Base-by-base conservation (phyloP, 2,329 filamentous ascomycete species). In the Arthrobotrys sinensis region DNA sequence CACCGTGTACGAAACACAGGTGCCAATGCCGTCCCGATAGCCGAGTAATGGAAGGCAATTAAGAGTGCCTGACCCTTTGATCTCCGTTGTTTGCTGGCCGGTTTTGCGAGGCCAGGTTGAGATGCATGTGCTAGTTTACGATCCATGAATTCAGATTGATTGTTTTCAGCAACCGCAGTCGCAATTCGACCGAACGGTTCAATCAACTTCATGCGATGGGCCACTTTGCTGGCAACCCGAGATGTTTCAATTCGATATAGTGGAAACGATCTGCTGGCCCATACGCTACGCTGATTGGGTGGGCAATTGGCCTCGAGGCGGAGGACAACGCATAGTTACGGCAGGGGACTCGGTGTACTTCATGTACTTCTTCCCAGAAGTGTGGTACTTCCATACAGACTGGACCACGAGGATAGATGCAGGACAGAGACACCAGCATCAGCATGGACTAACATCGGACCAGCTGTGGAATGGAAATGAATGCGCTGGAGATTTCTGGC, bases 331-430 rank as follows among this genome's bases (percentile, higher is more conserved):
- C 75, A 78, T 63, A 71, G 50, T 45, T 40, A 57, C 69, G 64
- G 60, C 52, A 46, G 24, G 66, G 38, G 43, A 50, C 28, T 64
- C 24, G 38, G 24, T 53, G 55, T 64, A 72, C 50, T 21, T 50
- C 19, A 12, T 46, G 69, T 73, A 73, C 60, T 34, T 52, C 12
- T 40, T 66, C 48, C 75, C 75, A 57, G 52, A 68, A 53, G 11
- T 55, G 34, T 34, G 75, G 67, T 72, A 78, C 75, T 67, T 72
- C 75, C 75, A 78, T 65, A 78, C 67, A 78, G 53, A 43, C 52
- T 55, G 34, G 75, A 68, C 75, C 75, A 78, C 75, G 75, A 78
- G 75, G 67, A 45, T 69, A 45, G 53, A 43, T 76, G 72, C 65
- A 70, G 68, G 65, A 65, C 72, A 76, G 45, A 38, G 24, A 28